A percentile compares a stretch with the other conserved stretches of the same genome.
These are phyloP conservation scores for Ophiocordyceps camponoti-floridani DNA, from an alignment of 2,329 filamentous ascomycete species.

Conservation along the genomic window DNA sequence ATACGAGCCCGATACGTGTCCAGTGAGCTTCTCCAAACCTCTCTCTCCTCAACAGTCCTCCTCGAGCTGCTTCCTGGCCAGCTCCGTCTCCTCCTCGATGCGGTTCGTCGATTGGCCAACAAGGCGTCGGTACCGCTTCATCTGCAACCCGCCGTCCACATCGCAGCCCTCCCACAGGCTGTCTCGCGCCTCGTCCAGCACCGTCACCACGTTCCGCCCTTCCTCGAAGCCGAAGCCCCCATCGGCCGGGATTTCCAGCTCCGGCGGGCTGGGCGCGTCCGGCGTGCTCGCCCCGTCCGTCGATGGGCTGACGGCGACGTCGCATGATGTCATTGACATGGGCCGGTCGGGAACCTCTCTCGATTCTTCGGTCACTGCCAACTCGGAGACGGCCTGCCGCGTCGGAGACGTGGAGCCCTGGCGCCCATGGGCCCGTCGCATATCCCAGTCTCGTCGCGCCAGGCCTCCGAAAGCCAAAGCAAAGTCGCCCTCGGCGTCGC, in stretches of 20 bases:
- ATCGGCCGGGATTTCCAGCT: constrained; percentile 15
- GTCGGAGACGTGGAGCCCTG: constrained; percentile 1
- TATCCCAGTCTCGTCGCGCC: constrained; percentile 13
- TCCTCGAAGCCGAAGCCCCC: constrained; percentile 8
- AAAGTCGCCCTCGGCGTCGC: constrained; percentile 11
- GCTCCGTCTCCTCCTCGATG: constrained; percentile 17
- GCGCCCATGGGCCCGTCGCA: constrained; percentile 8
- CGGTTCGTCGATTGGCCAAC: constrained; percentile 15
- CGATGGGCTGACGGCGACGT: constrained; percentile 16
- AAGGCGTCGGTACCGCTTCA: constrained; percentile 16
- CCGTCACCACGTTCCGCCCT: constrained; percentile 4
- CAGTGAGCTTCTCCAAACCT: background rate
- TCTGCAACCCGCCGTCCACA: constrained; percentile 15
- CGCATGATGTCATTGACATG: constrained; percentile 11
- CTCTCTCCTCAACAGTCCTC: background rate
- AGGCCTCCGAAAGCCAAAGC: constrained; percentile 19
- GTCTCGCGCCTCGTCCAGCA: constrained; percentile 9
- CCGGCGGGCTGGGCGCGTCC: constrained; percentile 18
- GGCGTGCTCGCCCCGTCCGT: constrained; percentile 15
- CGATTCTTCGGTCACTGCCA: background rate
- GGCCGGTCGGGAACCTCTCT: constrained; percentile 1
- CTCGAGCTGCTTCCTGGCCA: constrained; percentile 1
- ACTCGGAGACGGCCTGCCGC: background rate
- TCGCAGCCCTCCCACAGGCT: constrained; percentile 12
- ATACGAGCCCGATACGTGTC: background rate